Base-by-base conservation (phyloP, 2,329 filamentous ascomycete species). In the Sphaerulina musiva region DNA sequence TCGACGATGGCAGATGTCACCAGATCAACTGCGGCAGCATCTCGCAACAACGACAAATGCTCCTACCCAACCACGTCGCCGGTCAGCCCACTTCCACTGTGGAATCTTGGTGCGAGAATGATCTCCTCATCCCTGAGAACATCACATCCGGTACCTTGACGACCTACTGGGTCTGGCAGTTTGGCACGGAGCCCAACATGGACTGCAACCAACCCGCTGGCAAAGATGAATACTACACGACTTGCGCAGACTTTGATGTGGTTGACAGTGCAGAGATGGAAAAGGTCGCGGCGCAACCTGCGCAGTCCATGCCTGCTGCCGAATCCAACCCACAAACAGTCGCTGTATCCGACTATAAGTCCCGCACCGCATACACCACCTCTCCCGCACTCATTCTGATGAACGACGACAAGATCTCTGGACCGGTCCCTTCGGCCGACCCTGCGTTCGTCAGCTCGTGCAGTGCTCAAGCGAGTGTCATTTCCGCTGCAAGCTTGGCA, bases 111-210 rank as follows among this genome's bases (percentile, higher is more conserved):
- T 97, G 93, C 73, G 91, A 96, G 71, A 84, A 84, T 36, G 84
- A 93, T 66, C 75, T 96, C 46, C 78, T 84, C 65, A 75, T 98
- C 11, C 93, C 93, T 0, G 67, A 75, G 4, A 80, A 86, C 62
- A 74, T 82, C 45, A 70, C 78, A n/a, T 70, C 76, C 8, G 82
- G 83, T 43, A 78, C 79, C 29, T 88, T 91, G 69, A 92, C 89
- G 2, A 73, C 95, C 48, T 95, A 95, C 76, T 97, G 92, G 92
- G 85, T 96, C 44, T 97, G 93, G 93, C 86, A 95, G 70, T 98
- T 90, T 89, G 85, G 86, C 2, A 84, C 81, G 11, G 62, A 59
- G 6, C 55, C 68, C 7, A 65, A 68, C 65, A 39, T 70, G 68
- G 62, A 79, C 26, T 73, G 72, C 59, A 78, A 71, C 14, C 64